Evolutionary conservation across 2,329 filamentous ascomycete species (phyloP).

Genomic region (Westerdykella aurantiaca): DNA sequence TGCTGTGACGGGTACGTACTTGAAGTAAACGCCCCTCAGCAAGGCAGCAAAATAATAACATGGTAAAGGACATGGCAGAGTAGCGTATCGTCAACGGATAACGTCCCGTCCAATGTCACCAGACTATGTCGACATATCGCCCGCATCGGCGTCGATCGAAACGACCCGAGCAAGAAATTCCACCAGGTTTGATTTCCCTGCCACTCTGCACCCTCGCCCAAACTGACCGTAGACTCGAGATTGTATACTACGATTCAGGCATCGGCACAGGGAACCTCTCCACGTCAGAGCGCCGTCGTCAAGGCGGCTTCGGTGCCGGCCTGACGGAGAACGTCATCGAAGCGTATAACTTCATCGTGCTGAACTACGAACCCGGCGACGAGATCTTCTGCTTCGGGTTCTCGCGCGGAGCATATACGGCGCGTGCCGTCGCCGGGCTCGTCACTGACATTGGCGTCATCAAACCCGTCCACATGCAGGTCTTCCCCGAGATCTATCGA

Average conservation of each 20-base stretch:
- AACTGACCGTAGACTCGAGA: neutral
- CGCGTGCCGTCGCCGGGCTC: conserved; percentile 38
- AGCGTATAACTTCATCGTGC: conserved; percentile 47
- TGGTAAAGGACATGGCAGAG: conserved; percentile 28
- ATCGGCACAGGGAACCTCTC: conserved; percentile 31
- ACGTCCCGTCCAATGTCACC: conserved; percentile 34
- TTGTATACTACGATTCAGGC: conserved; percentile 35
- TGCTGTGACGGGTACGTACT: conserved; percentile 28
- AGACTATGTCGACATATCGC: conserved; percentile 30
- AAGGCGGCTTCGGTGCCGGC: conserved; percentile 42
- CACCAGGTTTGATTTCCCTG: conserved; percentile 14
- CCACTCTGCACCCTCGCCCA: neutral
- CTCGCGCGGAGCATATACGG: conserved; percentile 45
- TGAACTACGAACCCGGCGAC: conserved; percentile 47
- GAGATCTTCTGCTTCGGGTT: conserved; percentile 46
- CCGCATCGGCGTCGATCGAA: conserved; percentile 21
- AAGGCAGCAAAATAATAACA: neutral
- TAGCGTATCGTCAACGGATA: conserved; percentile 24
- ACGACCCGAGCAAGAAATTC: conserved; percentile 21
- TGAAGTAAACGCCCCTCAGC: neutral
- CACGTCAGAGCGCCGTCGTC: conserved; percentile 18
- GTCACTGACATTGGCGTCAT: conserved; percentile 45
- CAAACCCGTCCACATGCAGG: conserved; percentile 40
- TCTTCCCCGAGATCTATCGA: conserved; percentile 42
- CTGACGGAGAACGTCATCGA: conserved; percentile 46